A percentile compares a stretch with the other conserved stretches of the same genome.
Conservation (phyloP, 306 rosid species). For the Cucumis cinereus region DNA sequence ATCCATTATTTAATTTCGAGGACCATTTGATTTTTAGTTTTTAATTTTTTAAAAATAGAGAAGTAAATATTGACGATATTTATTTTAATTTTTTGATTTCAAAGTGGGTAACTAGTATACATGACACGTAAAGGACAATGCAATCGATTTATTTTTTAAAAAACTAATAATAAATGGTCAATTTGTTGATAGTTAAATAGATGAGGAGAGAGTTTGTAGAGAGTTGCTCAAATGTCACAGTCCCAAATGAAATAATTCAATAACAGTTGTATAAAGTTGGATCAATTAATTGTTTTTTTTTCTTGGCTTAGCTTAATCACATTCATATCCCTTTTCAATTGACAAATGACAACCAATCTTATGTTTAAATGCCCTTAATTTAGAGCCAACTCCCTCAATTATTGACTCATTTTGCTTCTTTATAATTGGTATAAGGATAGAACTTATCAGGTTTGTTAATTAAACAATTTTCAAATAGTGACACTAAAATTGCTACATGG, state of each 20-base stretch:
- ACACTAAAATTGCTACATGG: not conserved
- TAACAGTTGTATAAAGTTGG: not conserved
- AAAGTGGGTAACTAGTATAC: too few species aligned
- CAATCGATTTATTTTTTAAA: too few species aligned
- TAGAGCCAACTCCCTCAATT: not conserved
- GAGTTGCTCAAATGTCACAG: conserved; percentile 3
- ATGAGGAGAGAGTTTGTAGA: not conserved
- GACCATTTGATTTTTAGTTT: too few species aligned
- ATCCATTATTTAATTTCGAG: too few species aligned
- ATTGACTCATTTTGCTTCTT: not conserved
- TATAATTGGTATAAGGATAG: not conserved
- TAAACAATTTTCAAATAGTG: not conserved
- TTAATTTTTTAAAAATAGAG: too few species aligned
- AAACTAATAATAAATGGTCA: too few species aligned
- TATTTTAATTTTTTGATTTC: too few species aligned
- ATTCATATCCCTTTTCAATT: not conserved
- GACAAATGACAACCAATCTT: not conserved
- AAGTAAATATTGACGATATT: too few species aligned
- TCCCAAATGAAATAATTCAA: conserved; percentile 1
- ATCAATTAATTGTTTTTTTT: not conserved
- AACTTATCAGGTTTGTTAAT: not conserved
- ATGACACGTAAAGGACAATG: too few species aligned
- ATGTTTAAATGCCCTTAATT: not conserved
- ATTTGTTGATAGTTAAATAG: too few species aligned
- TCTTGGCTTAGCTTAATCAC: not conserved